Percentiles rank a stretch among this genome's conserved stretches.
phyloP scores from a whole-genome alignment of 1,139 yeast species.

The Yamadazyma triangularis region DNA sequence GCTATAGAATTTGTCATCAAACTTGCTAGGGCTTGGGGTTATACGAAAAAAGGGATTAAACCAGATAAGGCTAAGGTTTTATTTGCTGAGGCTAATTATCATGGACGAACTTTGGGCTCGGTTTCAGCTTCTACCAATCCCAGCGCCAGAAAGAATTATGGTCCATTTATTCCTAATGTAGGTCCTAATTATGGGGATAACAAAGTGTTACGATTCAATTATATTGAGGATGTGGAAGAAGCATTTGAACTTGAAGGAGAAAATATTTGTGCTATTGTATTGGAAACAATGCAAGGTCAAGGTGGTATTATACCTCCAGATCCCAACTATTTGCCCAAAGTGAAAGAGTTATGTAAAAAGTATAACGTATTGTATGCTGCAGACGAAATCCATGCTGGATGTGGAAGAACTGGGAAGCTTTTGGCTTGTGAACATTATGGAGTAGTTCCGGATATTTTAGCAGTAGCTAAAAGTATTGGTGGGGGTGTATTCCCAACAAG shows the following conservation, averaged over 20 bases:
- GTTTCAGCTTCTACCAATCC: constrained; percentile 96
- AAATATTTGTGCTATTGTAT: constrained; percentile 82
- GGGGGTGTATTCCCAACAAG: constrained; percentile 95
- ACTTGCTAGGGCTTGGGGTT: constrained; percentile 97
- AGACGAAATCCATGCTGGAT: constrained; percentile 97
- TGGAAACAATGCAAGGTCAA: constrained; percentile 98
- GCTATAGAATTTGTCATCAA: constrained; percentile 96
- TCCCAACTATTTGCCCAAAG: constrained; percentile 67
- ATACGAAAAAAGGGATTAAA: constrained; percentile 79
- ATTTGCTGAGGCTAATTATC: constrained; percentile 88
- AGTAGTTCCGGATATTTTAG: constrained; percentile 80
- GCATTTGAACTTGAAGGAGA: constrained; percentile 85
- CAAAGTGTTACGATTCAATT: constrained; percentile 69
- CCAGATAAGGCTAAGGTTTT: constrained; percentile 80
- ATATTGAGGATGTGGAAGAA: constrained; percentile 77
- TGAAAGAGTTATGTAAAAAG: constrained; percentile 71
- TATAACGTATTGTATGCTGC: constrained; percentile 86
- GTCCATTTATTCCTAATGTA: constrained; percentile 82
- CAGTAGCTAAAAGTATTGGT: constrained; percentile 90
- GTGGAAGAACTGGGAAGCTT: constrained; percentile 95
- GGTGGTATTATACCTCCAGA: constrained; percentile 98
- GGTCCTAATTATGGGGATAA: constrained; percentile 74
- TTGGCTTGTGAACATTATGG: constrained; percentile 84
- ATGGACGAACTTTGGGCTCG: constrained; percentile 93
- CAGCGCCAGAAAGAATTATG: constrained; percentile 84